Conservation (phyloP, 192 early-diverging fungal species). For the Coemansia sp. region DNA sequence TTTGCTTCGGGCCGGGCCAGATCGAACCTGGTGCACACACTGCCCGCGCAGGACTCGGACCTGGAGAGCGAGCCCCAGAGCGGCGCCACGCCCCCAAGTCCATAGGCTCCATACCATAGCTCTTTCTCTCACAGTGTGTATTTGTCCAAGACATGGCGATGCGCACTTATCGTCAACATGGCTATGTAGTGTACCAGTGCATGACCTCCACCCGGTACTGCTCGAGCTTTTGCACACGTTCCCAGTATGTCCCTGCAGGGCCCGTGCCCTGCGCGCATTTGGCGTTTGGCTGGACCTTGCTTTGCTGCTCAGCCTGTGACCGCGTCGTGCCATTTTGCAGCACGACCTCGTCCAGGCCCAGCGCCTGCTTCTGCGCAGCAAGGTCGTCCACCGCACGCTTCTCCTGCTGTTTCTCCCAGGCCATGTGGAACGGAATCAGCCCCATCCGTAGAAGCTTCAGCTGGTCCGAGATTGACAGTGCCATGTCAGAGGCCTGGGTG, state of each 20-base stretch:
- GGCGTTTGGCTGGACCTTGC: conserved; percentile 22
- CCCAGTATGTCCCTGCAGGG: conserved; percentile 40
- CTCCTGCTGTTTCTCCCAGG: conserved; percentile 38
- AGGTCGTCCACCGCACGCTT: conserved; percentile 28
- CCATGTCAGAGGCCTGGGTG: conserved; percentile 20
- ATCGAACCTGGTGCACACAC: conserved; percentile 25
- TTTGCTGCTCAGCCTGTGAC: conserved; percentile 37
- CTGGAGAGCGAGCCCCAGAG: conserved; percentile 31
- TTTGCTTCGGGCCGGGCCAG: conserved; percentile 13
- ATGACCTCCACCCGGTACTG: conserved; percentile 48
- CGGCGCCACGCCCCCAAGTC: background rate
- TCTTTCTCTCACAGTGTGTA: no score
- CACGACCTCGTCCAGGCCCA: conserved; percentile 47
- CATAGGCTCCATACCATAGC: background rate
- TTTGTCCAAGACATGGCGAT: no score
- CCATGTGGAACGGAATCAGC: conserved; percentile 34
- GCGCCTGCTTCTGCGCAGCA: conserved; percentile 33
- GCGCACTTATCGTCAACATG: no score
- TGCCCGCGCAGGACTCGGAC: conserved; percentile 28
- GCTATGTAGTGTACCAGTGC: conserved; percentile 36
- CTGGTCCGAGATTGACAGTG: conserved; percentile 44
- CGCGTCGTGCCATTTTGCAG: conserved; percentile 39
- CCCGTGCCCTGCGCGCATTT: conserved; percentile 39
- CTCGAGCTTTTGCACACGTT: conserved; percentile 46
- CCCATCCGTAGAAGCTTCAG: conserved; percentile 35